Evolutionary conservation across 2,329 filamentous ascomycete genomes (phyloP).

Genomic region (Diaporthe citrichinensis): DNA sequence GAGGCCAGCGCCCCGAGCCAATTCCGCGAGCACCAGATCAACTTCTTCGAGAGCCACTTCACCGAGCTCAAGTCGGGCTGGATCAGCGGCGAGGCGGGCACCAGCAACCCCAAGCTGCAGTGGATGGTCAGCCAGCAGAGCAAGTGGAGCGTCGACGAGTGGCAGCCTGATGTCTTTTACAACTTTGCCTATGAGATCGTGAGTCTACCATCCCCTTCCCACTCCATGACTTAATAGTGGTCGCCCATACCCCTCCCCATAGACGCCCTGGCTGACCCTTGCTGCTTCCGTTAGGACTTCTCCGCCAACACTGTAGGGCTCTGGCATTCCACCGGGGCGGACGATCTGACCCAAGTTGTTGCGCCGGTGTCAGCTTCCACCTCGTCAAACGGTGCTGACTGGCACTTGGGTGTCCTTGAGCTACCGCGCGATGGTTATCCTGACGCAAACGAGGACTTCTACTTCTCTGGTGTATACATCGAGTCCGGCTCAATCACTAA

Average conservation of each 20-base stretch:
- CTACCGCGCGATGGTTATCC: conserved; percentile 70
- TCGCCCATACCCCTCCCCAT: neutral
- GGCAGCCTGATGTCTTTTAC: conserved; percentile 77
- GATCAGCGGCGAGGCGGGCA: conserved; percentile 62
- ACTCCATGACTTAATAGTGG: conserved; percentile 55
- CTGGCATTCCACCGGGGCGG: conserved; percentile 77
- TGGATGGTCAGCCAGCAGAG: conserved; percentile 75
- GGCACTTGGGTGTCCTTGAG: conserved; percentile 80
- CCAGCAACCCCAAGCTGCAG: conserved; percentile 67
- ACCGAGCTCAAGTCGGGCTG: conserved; percentile 81
- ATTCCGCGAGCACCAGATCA: conserved; percentile 76
- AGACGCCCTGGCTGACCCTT: neutral
- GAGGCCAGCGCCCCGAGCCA: conserved; percentile 71
- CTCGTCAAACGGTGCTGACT: conserved; percentile 77
- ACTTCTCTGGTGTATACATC: conserved; percentile 79
- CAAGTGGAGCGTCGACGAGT: conserved; percentile 72
- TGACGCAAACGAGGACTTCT: conserved; percentile 75
- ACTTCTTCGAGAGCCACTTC: conserved; percentile 78
- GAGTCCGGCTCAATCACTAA: conserved; percentile 64
- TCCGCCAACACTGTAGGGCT: conserved; percentile 72
- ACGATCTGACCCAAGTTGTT: conserved; percentile 70
- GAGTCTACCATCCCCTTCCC: conserved; percentile 71
- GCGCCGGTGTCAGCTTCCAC: conserved; percentile 70
- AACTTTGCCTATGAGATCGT: conserved; percentile 59
- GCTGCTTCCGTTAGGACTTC: conserved; percentile 63